Evolutionary conservation across 1,139 yeast genomes (phyloP), one percentile per base, ranked within the genome.

Genomic region (Saccharomyces hybrid): DNA sequence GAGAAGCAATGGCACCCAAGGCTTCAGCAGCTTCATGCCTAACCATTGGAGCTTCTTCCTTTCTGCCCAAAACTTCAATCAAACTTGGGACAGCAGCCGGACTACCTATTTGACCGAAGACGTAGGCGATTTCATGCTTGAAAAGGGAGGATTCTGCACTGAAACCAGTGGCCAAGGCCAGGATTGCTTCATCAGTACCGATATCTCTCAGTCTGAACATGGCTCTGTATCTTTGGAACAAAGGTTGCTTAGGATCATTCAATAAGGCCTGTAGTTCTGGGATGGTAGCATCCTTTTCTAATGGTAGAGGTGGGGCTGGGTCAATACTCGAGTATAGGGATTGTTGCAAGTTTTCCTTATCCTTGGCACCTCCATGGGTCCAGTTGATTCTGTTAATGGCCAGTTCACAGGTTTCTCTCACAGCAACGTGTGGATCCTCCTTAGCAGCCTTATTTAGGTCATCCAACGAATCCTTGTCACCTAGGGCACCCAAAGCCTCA

Each of bases 21-120:
- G 99, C 99, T 74, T 95, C 99, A 31, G 99, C 99, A 55, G 99
- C 99, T 74, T 95, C 99, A 70, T 95, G 99, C 75, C 99, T 86
- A 38, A 95, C 99, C 99, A 95, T 95, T 57, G 95, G 96, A 49
- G 95, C 98, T 75, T 95, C 97, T 16, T 73, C 69, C 55, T 78
- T 81, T 70, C 88, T 83, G 63, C 83, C 82, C 65, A 95, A 79
- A 7, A 93, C 91, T 72, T 87, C 84, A 59, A 89, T 80, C 62
- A 95, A 80, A 26, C 95, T 78, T 49, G 97, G 97, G 42, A 93
- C 96, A 44, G 96, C 85, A 34, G 85, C 90, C 16, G 98, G 97
- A 72, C 88, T 90, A 70, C 96, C 88, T 69, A 95, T 78, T 75
- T 95, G 99, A 50, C 99, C 99, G 70, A 93, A 91, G 23, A 95